Conservation (phyloP, 169 alveolate species). For the Eimeria acervulina region DNA sequence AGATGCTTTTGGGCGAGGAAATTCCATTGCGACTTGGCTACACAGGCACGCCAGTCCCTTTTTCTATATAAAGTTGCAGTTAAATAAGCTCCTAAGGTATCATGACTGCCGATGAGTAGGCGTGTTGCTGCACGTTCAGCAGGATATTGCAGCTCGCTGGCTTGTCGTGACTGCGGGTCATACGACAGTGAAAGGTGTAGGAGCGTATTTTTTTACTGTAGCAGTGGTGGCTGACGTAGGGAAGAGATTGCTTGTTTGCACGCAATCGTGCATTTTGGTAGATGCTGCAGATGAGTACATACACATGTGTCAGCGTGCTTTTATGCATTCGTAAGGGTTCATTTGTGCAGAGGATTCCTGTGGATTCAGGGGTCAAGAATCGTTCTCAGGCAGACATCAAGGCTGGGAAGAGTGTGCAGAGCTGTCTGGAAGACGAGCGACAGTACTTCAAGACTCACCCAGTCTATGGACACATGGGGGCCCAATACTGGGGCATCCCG, state of each 20-base stretch:
- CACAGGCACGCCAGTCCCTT: slow-evolving; percentile 90
- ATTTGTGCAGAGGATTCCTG: neutral
- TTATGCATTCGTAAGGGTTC: neutral
- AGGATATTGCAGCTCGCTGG: neutral
- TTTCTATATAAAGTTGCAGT: neutral
- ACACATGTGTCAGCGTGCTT: neutral
- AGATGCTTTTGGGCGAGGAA: slow-evolving; percentile 97
- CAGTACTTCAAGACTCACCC: slow-evolving; percentile 96
- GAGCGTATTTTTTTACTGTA: neutral
- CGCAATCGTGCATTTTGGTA: no score
- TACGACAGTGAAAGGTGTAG: slow-evolving; percentile 87
- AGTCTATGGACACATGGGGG: slow-evolving; percentile 95
- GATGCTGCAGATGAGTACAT: neutral
- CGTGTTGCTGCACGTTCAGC: slow-evolving; percentile 93
- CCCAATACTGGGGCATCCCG: slow-evolving; percentile 97
- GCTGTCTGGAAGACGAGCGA: slow-evolving; percentile 93
- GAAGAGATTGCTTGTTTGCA: no score
- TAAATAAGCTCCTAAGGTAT: neutral
- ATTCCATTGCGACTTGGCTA: slow-evolving; percentile 98
- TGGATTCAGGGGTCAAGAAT: slow-evolving; percentile 92
- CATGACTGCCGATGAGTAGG: slow-evolving; percentile 90
- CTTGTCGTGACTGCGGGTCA: neutral
- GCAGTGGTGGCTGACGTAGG: neutral
- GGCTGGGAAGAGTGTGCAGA: slow-evolving; percentile 91
- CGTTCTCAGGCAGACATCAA: slow-evolving; percentile 94